Percentiles rank a stretch among this genome's conserved stretches.
Conservation (phyloP, 2,329 filamentous ascomycete species). For the Aspergillus flavus region DNA sequence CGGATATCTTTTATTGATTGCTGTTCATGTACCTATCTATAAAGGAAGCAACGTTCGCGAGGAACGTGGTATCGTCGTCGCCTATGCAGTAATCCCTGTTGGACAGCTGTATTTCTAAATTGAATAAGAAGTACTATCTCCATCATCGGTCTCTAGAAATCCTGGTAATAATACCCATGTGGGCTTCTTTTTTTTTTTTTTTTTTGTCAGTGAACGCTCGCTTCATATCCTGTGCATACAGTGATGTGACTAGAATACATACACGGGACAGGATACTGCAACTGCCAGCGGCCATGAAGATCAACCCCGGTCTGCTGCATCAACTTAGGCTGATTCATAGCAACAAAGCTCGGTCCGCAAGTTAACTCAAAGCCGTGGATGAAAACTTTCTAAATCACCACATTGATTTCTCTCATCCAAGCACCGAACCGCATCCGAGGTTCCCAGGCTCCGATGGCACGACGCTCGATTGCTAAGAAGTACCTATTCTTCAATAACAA, state of each 20-base stretch:
- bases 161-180: not conserved
- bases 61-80: not conserved
- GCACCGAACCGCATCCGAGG: not conserved
- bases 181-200: not conserved
- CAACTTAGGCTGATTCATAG: not conserved
- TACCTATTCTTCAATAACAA: not conserved
- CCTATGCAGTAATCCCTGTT: not conserved
- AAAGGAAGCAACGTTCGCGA: not conserved
- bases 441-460: not conserved
- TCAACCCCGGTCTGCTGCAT: not conserved
- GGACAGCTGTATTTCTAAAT: not conserved
- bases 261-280: not conserved
- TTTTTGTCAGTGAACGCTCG: not conserved
- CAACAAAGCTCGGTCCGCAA: not conserved
- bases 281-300: not conserved
- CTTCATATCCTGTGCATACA: not conserved
- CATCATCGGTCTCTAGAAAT: not conserved
- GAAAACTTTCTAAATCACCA: not conserved
- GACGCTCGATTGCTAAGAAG: not conserved
- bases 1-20: not conserved
- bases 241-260: not conserved
- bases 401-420: not conserved
- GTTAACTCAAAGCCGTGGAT: not conserved
- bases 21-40: not conserved
- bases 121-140: not conserved